Conservation (phyloP, 2,329 filamentous ascomycete genomes). For the Microsporum canis region DNA sequence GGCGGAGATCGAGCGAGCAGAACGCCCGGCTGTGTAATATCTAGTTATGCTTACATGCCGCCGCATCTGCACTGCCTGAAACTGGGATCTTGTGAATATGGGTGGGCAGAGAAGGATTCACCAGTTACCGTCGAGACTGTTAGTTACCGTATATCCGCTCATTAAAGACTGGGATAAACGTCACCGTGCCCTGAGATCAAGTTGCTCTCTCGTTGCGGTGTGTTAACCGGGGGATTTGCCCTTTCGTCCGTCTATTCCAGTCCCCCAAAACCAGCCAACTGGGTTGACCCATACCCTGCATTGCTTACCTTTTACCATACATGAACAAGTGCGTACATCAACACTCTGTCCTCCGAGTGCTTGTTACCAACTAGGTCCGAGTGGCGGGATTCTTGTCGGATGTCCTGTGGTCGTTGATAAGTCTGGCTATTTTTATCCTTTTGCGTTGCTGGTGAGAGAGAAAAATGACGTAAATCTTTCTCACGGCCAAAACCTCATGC, state of each 20-base stretch:
- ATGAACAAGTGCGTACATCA: not conserved
- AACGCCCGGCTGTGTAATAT: not conserved
- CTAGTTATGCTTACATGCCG: not conserved
- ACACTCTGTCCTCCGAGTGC: too few species aligned
- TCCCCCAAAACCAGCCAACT: not conserved
- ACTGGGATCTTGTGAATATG: not conserved
- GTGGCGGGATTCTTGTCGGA: too few species aligned
- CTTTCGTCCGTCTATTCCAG: not conserved
- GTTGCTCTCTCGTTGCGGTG: not conserved
- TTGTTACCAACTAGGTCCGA: too few species aligned
- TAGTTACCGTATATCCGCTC: not conserved
- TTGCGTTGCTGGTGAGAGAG: not conserved
- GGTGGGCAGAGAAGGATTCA: not conserved
- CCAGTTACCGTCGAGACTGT: not conserved
- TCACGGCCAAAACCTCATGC: not conserved
- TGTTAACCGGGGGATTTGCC: not conserved
- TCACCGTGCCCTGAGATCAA: not conserved
- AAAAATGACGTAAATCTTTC: not conserved
- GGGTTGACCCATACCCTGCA: not conserved
- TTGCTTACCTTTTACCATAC: not conserved
- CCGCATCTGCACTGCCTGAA: not conserved
- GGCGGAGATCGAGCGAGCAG: not conserved
- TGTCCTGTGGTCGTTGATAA: not conserved
- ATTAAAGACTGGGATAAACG: not conserved
- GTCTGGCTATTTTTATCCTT: not conserved